phyloP scores from a whole-genome alignment of 2,329 filamentous ascomycete species.

The Colletotrichum truncatum region DNA sequence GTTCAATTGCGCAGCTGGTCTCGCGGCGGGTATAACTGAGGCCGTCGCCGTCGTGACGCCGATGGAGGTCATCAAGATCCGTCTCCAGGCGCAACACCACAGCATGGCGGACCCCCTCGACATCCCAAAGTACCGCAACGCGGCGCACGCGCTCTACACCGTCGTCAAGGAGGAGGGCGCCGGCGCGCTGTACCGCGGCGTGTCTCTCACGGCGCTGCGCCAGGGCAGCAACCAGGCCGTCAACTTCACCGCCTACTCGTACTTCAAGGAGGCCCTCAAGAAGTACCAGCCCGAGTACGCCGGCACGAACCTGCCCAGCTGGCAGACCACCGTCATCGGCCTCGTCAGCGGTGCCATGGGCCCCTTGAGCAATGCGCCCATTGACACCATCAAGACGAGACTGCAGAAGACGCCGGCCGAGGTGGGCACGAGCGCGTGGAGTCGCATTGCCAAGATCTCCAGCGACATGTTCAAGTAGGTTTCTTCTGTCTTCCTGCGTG shows the following conservation, averaged over 20 bases:
- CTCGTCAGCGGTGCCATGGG: conserved; percentile 94
- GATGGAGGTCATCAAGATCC: conserved; percentile 99
- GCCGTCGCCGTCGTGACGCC: conserved; percentile 96
- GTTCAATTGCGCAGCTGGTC: conserved; percentile 74
- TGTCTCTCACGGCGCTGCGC: conserved; percentile 89
- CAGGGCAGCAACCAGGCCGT: conserved; percentile 98
- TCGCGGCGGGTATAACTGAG: conserved; percentile 94
- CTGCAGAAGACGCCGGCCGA: conserved; percentile 89
- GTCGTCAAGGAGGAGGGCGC: conserved; percentile 92
- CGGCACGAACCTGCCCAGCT: conserved; percentile 76
- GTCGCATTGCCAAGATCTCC: conserved; percentile 81
- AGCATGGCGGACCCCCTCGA: conserved; percentile 97
- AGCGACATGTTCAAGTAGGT: conserved; percentile 83
- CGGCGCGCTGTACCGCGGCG: conserved; percentile 89
- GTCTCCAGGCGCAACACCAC: conserved; percentile 97
- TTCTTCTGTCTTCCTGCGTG: neutral
- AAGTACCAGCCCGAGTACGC: conserved; percentile 75
- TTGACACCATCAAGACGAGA: conserved; percentile 98
- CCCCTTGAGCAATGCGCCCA: conserved; percentile 94
- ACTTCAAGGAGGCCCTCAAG: conserved; percentile 85
- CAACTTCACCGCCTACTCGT: conserved; percentile 98
- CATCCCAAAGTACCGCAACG: conserved; percentile 96
- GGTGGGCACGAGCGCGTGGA: conserved; percentile 81
- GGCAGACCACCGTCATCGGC: conserved; percentile 91
- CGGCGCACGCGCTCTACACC: conserved; percentile 83